Conservation (phyloP, 176 grass and related monocot species). For the Triticum turgidum region DNA sequence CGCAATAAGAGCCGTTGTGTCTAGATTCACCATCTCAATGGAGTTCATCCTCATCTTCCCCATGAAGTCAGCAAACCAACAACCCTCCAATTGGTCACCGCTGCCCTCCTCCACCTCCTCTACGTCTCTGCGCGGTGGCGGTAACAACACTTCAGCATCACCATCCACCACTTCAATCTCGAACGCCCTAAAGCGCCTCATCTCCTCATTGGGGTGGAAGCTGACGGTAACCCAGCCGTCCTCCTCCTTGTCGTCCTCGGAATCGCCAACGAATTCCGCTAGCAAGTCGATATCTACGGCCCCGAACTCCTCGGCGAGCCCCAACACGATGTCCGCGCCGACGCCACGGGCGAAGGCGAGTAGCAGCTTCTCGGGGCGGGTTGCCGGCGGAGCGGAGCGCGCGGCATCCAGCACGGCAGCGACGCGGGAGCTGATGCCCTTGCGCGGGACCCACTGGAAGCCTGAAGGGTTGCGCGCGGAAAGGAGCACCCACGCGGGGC, state of each 20-base stretch:
- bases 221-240: constrained; percentile 54
- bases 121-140: not conserved
- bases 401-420: constrained; percentile 43
- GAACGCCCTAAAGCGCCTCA: constrained; percentile 51
- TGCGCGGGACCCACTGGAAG: constrained; percentile 36
- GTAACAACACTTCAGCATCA: not conserved
- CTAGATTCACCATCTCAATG: constrained; percentile 71
- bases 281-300: constrained; percentile 62
- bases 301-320: constrained; percentile 52
- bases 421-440: constrained; percentile 48
- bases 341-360: constrained; percentile 80
- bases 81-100: constrained; percentile 2
- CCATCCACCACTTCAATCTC: constrained; percentile 47
- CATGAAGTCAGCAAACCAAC: constrained; percentile 37
- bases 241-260: constrained; percentile 47
- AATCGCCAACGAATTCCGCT: constrained; percentile 36
- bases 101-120: not conserved
- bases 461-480: constrained; percentile 75
- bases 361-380: constrained; percentile 63
- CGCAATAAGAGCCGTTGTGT: constrained; percentile 79
- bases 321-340: constrained; percentile 30
- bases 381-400: constrained; percentile 28
- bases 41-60: constrained; percentile 46
- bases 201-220: constrained; percentile 27
- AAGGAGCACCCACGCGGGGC: constrained; percentile 65